phyloP scores from a whole-genome alignment of 768 basidiomycete genomes.

The Myochromella boudieri region DNA sequence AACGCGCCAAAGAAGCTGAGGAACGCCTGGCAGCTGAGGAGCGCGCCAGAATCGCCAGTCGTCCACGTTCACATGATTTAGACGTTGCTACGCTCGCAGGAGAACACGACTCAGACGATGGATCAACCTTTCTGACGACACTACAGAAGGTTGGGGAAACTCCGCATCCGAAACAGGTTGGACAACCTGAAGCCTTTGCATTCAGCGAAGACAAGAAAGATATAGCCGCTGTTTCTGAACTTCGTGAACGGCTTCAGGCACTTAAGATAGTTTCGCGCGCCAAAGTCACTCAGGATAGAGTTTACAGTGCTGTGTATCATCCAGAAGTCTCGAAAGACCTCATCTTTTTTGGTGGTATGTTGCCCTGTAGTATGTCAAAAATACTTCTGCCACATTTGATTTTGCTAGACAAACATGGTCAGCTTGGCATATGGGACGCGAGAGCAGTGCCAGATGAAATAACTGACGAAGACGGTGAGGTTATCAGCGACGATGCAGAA shows the following conservation, averaged over 20 bases:
- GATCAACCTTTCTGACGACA: constrained; percentile 42
- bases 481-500: constrained; percentile 41
- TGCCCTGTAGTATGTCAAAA: not conserved
- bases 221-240: constrained; percentile 44
- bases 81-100: constrained; percentile 55
- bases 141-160: constrained; percentile 40
- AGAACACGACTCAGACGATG: constrained; percentile 49
- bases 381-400: constrained; percentile 1
- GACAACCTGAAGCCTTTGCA: constrained; percentile 50
- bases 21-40: constrained; percentile 63
- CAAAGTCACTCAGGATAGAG: constrained; percentile 72
- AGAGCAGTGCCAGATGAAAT: constrained; percentile 66
- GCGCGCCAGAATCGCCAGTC: constrained; percentile 57
- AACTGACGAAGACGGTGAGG: constrained; percentile 62
- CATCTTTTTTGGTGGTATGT: constrained; percentile 81
- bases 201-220: constrained; percentile 49
- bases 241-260: constrained; percentile 53
- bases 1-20: constrained; percentile 57
- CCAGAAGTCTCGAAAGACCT: constrained; percentile 78
- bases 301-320: constrained; percentile 82
- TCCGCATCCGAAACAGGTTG: constrained; percentile 37
- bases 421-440: constrained; percentile 86
- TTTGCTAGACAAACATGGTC: constrained; percentile 72
- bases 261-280: constrained; percentile 74
- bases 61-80: constrained; percentile 67